Evolutionary conservation across 2,329 filamentous ascomycete species (phyloP).

Genomic region (Zymoseptoria tritici): DNA sequence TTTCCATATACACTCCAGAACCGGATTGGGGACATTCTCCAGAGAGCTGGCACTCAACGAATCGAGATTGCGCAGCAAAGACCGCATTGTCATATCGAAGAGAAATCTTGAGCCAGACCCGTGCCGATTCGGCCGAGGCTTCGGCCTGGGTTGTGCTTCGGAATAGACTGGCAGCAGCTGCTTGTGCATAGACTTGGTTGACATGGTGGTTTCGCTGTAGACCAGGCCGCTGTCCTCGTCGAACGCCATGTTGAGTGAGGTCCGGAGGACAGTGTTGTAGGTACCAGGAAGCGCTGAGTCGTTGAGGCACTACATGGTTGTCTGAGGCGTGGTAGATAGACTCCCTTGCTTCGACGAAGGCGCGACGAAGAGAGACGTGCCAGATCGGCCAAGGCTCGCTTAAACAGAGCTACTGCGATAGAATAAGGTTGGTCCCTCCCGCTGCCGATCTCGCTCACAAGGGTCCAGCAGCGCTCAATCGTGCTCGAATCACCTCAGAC

Average conservation of each 20-base stretch:
- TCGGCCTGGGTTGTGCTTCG: not conserved
- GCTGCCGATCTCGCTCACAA: not conserved
- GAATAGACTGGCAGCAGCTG: not conserved
- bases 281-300: not conserved
- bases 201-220: slow-evolving; percentile 9
- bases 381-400: not conserved
- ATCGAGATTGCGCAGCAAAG: slow-evolving; percentile 11
- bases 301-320: not conserved
- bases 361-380: not conserved
- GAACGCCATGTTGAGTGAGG: slow-evolving; percentile 6
- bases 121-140: not conserved
- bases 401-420: not conserved
- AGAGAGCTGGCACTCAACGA: slow-evolving; percentile 9
- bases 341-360: not conserved
- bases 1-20: slow-evolving; percentile 13
- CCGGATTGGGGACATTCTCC: slow-evolving; percentile 4
- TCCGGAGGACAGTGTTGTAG: not conserved
- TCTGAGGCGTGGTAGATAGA: not conserved
- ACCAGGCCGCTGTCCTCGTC: slow-evolving; percentile 14
- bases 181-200: not conserved
- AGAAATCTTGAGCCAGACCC: slow-evolving; percentile 5
- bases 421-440: not conserved
- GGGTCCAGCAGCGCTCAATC: not conserved
- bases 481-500: slow-evolving; percentile 5
- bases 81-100: slow-evolving; percentile 7